Evolutionary conservation across 768 basidiomycete species (phyloP), one percentile per base, ranked within the genome.

Genomic region (Lactarius hengduanensis): DNA sequence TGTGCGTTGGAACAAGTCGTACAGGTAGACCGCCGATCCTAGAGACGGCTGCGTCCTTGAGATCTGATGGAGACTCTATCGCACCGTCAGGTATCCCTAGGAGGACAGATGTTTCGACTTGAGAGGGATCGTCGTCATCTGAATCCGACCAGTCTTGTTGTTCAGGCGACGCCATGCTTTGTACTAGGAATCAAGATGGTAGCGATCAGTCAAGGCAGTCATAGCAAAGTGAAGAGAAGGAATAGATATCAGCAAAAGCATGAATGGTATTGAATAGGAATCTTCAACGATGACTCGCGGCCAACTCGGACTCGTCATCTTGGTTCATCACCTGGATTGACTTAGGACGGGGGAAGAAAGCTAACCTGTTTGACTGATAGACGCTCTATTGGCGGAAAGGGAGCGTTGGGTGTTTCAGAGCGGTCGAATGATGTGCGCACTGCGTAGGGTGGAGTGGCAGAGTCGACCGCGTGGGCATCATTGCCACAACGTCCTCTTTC

Each of bases 1-100:
- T 72, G 77, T 82, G 77, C 75, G 72, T 78, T 76, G 76, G 78
- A 80, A 80, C 77, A 78, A 77, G 77, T 84, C 91, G 86, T 88
- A 94, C 92, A 83, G 93, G 93, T 79, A 83, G 83, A 74, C 93
- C 93, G 74, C 93, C 93, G 68, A 95, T 89, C 77, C 93, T 90
- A 76, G 93, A 95, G 70, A 94, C 91, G 64, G 90, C 87, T 53
- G 86, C 89, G 77, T 95, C 92, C 71, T 74, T 76, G 71, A 90
- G 74, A 75, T 94, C 91, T 50, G 78, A 70, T 61, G 80, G 72
- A 65, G 78, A 78, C 64, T 86, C 81, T 65, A 94, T 79, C 57
- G 76, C 71, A 62, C 92, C 93, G 73, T 94, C 92, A 26, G 93
- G 91, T 34, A 95, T 77, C 71, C 93, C 93, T 61, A 94, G 79